Percentiles rank a stretch among this genome's conserved stretches.
These are phyloP conservation scores for Waltiozyma sp. DNA, from an alignment of 1,139 yeast species.

Conservation along the genomic window DNA sequence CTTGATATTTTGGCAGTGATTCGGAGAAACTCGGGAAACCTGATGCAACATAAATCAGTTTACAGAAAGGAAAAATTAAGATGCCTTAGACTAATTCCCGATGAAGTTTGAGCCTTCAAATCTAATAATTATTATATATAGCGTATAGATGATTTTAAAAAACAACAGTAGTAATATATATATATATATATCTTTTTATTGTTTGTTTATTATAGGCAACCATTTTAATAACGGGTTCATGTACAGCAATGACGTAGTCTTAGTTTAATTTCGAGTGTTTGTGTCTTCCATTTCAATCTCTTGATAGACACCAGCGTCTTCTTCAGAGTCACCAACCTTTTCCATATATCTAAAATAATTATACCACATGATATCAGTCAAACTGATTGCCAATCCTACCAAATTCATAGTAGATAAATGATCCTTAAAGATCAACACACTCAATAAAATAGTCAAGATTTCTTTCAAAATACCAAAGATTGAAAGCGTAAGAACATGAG, in stretches of 20 bases:
- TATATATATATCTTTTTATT: too few relatives aligned
- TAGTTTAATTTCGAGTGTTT: too few relatives aligned
- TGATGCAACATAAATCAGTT: too few relatives aligned
- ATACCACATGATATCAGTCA: conserved; percentile 72
- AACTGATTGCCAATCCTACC: conserved; percentile 68
- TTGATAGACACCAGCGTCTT: background rate
- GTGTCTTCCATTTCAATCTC: conserved; percentile 1
- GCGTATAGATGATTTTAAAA: too few relatives aligned
- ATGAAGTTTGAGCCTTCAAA: too few relatives aligned
- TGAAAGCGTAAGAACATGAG: conserved; percentile 77
- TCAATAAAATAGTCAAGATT: conserved; percentile 63
- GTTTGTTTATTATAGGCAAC: too few relatives aligned
- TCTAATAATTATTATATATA: too few relatives aligned
- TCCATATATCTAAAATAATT: conserved; percentile 49
- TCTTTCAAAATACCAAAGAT: conserved; percentile 93
- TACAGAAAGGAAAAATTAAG: too few relatives aligned
- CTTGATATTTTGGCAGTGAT: background rate
- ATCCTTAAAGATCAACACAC: conserved; percentile 70
- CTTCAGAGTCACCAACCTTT: conserved; percentile 8
- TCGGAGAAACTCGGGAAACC: background rate
- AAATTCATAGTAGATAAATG: conserved; percentile 52
- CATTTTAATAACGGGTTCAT: too few relatives aligned
- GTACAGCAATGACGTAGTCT: too few relatives aligned
- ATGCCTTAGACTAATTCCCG: too few relatives aligned
- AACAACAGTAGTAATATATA: too few relatives aligned